phyloP scores from a whole-genome alignment of 495 filamentous ascomycete genomes.

The Durotheca rogersii region DNA sequence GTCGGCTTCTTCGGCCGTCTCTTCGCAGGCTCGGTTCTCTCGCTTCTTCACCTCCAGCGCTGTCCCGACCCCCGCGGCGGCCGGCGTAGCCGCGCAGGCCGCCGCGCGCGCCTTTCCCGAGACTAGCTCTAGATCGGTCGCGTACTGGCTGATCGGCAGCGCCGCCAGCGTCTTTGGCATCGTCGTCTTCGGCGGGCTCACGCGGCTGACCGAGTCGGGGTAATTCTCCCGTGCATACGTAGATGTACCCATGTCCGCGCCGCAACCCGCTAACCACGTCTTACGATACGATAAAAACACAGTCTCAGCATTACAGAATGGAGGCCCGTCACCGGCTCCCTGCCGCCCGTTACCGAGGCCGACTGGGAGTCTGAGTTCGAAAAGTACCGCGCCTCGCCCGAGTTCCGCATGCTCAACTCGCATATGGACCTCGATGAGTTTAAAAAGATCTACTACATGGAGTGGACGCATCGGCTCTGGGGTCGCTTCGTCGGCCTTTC shows the following conservation, averaged over 20 bases:
- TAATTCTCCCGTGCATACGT: constrained; percentile 53
- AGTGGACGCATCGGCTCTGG: constrained; percentile 96
- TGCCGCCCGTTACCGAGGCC: constrained; percentile 72
- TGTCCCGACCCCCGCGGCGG: constrained; percentile 24
- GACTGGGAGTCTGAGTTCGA: constrained; percentile 91
- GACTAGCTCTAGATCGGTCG: constrained; percentile 69
- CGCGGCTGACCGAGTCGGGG: constrained; percentile 93
- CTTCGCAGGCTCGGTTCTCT: constrained; percentile 23
- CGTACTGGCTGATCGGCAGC: constrained; percentile 90
- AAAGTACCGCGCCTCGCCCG: constrained; percentile 86
- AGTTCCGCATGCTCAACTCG: constrained; percentile 86
- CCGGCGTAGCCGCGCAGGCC: neutral
- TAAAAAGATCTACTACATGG: constrained; percentile 99
- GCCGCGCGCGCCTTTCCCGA: constrained; percentile 60
- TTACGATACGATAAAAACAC: too few species aligned
- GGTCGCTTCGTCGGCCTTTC: constrained; percentile 88
- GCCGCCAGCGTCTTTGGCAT: constrained; percentile 93
- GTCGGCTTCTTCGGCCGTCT: neutral
- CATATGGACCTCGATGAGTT: constrained; percentile 90
- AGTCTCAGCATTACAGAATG: constrained; percentile 99
- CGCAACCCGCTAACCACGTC: too few species aligned
- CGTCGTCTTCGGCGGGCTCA: constrained; percentile 92
- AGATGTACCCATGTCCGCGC: too few species aligned
- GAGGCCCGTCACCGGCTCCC: constrained; percentile 90
- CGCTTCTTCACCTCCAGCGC: constrained; percentile 44